Evolutionary conservation across 768 basidiomycete species (phyloP), one percentile per base, ranked within the genome.

Genomic region (Trametopsis cervina): DNA sequence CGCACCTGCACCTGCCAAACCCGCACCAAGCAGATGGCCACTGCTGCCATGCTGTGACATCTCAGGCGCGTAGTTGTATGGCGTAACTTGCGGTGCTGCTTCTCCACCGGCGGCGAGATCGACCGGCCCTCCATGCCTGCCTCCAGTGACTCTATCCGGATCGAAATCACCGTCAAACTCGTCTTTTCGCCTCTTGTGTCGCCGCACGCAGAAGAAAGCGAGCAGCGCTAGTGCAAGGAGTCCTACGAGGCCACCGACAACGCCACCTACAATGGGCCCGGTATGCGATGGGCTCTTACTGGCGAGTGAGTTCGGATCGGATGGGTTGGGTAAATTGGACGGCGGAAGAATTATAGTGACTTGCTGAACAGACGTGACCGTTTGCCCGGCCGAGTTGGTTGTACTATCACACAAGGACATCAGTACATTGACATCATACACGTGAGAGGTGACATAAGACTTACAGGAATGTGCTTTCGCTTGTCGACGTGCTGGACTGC

Each of bases 151-250:
- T 4, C 66, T 68, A 50, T 75, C 74, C 0, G 73, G 74, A 33
- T 75, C 73, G 49, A 75, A 75, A 63, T 75, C 65, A 43, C 74
- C 73, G 46, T 75, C 73, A 40, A 75, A 75, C 22, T 76, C 73
- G 47, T 73, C 67, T n/a, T 21, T 22, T 15, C 25, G 18, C 26
- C 57, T 52, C 12, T 45, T 27, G 26, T 53, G 46, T 18, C 59
- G 56, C 37, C 58, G 57, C 29, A 51, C 47, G 44, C 61, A 39
- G 51, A 64, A 58, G 53, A 56, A 62, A 29, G 56, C 40, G 40
- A 63, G 26, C 27, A 59, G 40, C 25, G 45, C 53, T 49, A 66
- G 40, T 45, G 60, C 15, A 44, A 56, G 52, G n/a, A 59, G 48
- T 18, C 58, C 63, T 11, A 42, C 61, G n/a, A 63, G 47, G 39